A percentile compares a stretch with the other conserved stretches of the same genome.
Conservation (phyloP, 2,329 filamentous ascomycete species). For the Chrysosporium queenslandicum region DNA sequence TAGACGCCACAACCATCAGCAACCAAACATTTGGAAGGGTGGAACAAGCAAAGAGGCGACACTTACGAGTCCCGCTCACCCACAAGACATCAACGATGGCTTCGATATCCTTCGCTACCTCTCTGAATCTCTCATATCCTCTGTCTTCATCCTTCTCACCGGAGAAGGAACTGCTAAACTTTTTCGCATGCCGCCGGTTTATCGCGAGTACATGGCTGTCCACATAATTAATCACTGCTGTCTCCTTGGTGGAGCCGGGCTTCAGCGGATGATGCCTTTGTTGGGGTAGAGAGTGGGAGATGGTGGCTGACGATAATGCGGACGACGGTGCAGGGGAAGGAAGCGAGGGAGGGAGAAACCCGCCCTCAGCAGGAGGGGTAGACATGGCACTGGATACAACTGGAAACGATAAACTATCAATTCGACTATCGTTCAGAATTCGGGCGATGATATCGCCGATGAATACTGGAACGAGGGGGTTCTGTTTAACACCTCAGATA, state of each 20-base stretch:
- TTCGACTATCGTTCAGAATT: not conserved
- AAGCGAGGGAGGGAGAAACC: constrained; percentile 32
- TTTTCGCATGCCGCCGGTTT: constrained; percentile 45
- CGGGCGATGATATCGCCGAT: no score
- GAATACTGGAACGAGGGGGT: no score
- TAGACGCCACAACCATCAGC: constrained; percentile 26
- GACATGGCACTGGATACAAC: constrained; percentile 22
- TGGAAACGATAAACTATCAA: not conserved
- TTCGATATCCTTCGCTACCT: constrained; percentile 65
- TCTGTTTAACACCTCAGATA: no score
- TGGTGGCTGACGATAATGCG: constrained; percentile 27
- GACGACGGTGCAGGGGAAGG: constrained; percentile 44
- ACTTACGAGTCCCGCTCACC: constrained; percentile 76
- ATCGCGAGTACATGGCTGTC: constrained; percentile 45
- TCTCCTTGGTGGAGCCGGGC: constrained; percentile 50
- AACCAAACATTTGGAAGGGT: not conserved
- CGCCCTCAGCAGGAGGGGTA: constrained; percentile 23
- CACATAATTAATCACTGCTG: constrained; percentile 47
- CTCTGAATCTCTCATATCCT: constrained; percentile 54
- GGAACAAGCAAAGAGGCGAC: not conserved
- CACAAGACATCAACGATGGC: constrained; percentile 69
- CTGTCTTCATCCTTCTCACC: constrained; percentile 30
- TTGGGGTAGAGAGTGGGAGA: constrained; percentile 39
- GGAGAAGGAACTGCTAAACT: constrained; percentile 25
- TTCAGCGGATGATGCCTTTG: constrained; percentile 45